Conservation (phyloP, 1,284 basidiomycete genomes). For the Fomitopsis palustris region DNA sequence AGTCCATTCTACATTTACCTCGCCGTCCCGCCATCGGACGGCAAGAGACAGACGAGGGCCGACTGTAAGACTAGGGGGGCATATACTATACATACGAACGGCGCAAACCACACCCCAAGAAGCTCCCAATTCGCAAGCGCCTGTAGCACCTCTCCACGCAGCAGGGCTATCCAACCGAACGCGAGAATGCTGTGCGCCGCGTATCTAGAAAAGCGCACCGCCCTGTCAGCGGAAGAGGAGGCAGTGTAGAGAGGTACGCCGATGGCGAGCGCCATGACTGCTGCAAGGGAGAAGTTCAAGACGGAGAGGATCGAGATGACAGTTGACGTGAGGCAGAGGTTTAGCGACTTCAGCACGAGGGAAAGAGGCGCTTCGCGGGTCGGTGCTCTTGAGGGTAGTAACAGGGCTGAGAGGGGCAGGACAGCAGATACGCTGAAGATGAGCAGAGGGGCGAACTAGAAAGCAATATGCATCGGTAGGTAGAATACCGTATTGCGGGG, state of each 20-base stretch:
- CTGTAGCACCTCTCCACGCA: constrained; percentile 37
- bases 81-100: constrained; percentile 71
- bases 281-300: constrained; percentile 87
- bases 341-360: constrained; percentile 63
- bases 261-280: constrained; percentile 58
- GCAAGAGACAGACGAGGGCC: constrained; percentile 50
- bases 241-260: constrained; percentile 58
- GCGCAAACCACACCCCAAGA: constrained; percentile 71
- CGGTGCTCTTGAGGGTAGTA: background rate
- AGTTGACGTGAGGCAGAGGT: constrained; percentile 76
- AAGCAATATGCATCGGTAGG: background rate
- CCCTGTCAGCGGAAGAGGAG: constrained; percentile 28
- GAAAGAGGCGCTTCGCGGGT: constrained; percentile 37
- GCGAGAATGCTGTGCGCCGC: constrained; percentile 43
- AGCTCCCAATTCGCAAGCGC: constrained; percentile 71
- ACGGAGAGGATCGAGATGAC: constrained; percentile 82
- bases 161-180: constrained; percentile 54
- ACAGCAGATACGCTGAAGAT: background rate
- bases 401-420: background rate
- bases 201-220: constrained; percentile 35
- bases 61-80: constrained; percentile 68
- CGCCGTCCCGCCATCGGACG: constrained; percentile 13
- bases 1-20: background rate
- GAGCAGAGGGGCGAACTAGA: background rate
- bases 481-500: too few relatives aligned